Evolutionary conservation across 179 eudicot species (phyloP).

Genomic region (Amaranthus tricolor): DNA sequence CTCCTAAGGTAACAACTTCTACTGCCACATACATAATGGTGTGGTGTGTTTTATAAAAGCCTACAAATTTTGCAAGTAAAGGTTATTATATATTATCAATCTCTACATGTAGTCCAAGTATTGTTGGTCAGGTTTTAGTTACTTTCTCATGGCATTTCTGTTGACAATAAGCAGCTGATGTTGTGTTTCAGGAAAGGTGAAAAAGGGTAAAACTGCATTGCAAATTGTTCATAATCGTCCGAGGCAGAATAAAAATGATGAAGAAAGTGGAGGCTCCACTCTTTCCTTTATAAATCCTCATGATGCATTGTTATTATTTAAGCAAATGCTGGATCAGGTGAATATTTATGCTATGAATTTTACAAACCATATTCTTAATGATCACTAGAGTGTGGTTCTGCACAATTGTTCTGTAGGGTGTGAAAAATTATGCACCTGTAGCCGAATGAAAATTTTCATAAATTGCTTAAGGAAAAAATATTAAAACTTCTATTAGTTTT

Average conservation of each 20-base stretch:
- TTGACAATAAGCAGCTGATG: slow-evolving; percentile 1
- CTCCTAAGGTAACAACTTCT: not conserved
- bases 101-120: not conserved
- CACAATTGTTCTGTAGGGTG: not conserved
- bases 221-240: slow-evolving; percentile 59
- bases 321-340: slow-evolving; percentile 81
- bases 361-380: not conserved
- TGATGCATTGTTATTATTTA: slow-evolving; percentile 60
- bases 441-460: not conserved
- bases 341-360: not conserved
- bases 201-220: slow-evolving; percentile 52
- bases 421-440: not conserved
- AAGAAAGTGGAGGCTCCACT: slow-evolving; percentile 38
- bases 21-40: not conserved
- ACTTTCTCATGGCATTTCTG: not conserved
- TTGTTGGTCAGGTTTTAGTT: not conserved
- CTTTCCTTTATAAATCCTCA: slow-evolving; percentile 50
- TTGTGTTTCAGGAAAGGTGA: slow-evolving; percentile 61
- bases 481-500: not conserved
- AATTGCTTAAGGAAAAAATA: not conserved
- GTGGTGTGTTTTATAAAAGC: not conserved
- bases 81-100: not conserved
- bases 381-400: not conserved
- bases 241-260: slow-evolving; percentile 35
- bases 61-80: not conserved